A percentile compares a stretch with the other conserved stretches of the same genome.
Conservation (phyloP, 2,329 filamentous ascomycete species). For the Ophiocordyceps polyrhachis-furcata region DNA sequence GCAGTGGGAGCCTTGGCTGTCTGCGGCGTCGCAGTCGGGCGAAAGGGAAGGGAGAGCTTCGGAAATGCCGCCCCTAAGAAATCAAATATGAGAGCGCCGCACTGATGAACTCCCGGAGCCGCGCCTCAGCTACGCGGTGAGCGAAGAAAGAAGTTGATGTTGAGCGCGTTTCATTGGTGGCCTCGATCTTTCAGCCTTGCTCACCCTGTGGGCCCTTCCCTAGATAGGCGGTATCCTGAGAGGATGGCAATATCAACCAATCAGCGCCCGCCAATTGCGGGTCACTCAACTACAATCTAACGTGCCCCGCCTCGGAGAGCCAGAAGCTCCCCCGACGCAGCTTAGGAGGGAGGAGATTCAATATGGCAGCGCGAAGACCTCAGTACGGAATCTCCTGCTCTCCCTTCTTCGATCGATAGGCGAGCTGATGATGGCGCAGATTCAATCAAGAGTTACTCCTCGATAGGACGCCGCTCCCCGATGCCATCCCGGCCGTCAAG, state of each 20-base stretch:
- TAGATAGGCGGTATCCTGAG: too few species aligned
- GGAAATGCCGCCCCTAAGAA: not conserved
- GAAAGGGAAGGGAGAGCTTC: not conserved
- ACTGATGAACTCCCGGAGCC: not conserved
- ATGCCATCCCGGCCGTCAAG: constrained; percentile 77
- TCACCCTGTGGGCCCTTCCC: not conserved
- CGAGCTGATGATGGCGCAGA: constrained; percentile 30
- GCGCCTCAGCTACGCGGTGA: not conserved
- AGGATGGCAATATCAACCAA: constrained; percentile 10
- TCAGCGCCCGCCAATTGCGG: constrained; percentile 15
- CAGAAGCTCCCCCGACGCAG: not conserved
- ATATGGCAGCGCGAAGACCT: constrained; percentile 23
- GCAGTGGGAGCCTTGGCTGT: constrained; percentile 1
- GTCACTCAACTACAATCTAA: constrained; percentile 18
- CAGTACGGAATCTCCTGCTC: constrained; percentile 17
- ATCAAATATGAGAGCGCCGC: not conserved
- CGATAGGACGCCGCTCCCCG: constrained; percentile 89
- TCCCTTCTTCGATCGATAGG: not conserved
- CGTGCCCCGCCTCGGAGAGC: constrained; percentile 2
- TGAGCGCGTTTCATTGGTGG: not conserved
- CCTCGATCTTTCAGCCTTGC: not conserved
- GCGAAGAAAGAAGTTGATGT: not conserved
- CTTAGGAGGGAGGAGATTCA: constrained; percentile 8
- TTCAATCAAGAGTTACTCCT: constrained; percentile 89
- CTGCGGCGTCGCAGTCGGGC: not conserved